These are phyloP conservation scores for Aspergillus thermomutatus DNA, from an alignment of 2,329 filamentous ascomycete species.

Conservation along the genomic window DNA sequence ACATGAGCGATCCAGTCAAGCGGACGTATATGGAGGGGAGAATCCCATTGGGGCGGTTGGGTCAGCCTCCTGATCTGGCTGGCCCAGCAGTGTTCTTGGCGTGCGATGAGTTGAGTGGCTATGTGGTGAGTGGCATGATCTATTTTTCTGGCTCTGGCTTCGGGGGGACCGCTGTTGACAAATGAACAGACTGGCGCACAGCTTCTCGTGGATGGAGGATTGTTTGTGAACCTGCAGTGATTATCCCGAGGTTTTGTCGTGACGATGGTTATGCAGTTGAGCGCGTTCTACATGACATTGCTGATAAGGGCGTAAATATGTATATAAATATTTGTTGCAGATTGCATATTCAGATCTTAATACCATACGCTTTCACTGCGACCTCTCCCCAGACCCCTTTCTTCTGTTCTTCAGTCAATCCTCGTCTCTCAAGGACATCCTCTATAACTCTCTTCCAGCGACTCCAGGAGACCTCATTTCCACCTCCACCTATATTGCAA, in stretches of 20 bases:
- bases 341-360: constrained; percentile 17
- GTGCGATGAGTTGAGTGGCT: constrained; percentile 72
- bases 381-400: constrained; percentile 69
- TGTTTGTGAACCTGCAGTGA: constrained; percentile 84
- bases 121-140: constrained; percentile 52
- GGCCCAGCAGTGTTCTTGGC: constrained; percentile 84
- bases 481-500: constrained; percentile 66
- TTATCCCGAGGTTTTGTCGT: not conserved
- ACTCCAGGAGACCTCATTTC: constrained; percentile 62
- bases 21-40: constrained; percentile 73
- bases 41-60: constrained; percentile 75
- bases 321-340: constrained; percentile 1
- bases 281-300: not conserved
- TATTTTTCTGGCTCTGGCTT: not conserved
- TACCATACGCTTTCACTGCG: constrained; percentile 65
- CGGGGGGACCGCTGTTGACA: not conserved
- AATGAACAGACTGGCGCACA: constrained; percentile 65
- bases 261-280: not conserved
- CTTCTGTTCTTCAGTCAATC: constrained; percentile 59
- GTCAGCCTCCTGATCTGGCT: constrained; percentile 68
- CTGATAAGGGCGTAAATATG: not conserved
- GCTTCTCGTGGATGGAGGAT: constrained; percentile 78
- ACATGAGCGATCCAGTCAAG: constrained; percentile 71
- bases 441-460: constrained; percentile 73
- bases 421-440: constrained; percentile 52